Evolutionary conservation across 306 rosid genomes (phyloP).

Genomic region (Comarum palustre): DNA sequence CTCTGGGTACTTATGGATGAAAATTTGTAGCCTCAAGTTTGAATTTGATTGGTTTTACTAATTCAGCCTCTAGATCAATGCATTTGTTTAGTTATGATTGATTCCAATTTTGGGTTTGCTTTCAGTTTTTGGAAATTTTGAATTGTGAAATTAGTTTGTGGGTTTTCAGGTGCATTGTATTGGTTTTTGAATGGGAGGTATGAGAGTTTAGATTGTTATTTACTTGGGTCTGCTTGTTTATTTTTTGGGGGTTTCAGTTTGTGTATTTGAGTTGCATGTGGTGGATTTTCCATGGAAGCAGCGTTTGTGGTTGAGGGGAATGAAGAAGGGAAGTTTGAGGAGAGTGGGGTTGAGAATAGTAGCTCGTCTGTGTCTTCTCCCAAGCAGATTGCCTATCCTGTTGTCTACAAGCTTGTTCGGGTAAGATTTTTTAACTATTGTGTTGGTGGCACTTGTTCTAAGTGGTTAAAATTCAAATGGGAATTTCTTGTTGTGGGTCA

Average conservation of each 20-base stretch:
- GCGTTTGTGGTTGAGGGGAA: slow-evolving; percentile 73
- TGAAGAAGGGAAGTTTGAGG: slow-evolving; percentile 67
- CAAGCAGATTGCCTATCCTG: slow-evolving; percentile 66
- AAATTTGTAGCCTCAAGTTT: background rate
- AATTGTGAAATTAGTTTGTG: background rate
- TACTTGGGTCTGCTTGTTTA: slow-evolving; percentile 24
- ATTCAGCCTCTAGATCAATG: slow-evolving; percentile 18
- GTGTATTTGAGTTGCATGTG: slow-evolving; percentile 85
- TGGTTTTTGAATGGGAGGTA: background rate
- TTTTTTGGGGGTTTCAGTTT: slow-evolving; percentile 50
- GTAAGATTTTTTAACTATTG: slow-evolving; percentile 35
- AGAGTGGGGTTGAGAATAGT: slow-evolving; percentile 49
- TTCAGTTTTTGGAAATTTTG: slow-evolving; percentile 10
- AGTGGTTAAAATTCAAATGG: background rate
- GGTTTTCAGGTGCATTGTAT: slow-evolving; percentile 8
- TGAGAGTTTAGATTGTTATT: slow-evolving; percentile 24
- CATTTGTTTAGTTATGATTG: slow-evolving; percentile 9
- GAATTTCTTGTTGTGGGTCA: background rate
- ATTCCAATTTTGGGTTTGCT: background rate
- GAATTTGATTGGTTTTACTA: background rate
- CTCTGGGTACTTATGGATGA: slow-evolving; percentile 3
- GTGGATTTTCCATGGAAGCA: slow-evolving; percentile 88
- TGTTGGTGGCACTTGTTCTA: background rate
- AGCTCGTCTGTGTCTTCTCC: slow-evolving; percentile 62
- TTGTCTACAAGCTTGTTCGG: slow-evolving; percentile 98